A percentile compares a stretch with the other conserved stretches of the same genome.
Evolutionary conservation across 805 yeast genomes (phyloP).

Genomic region (Phaffomyces antillensis): DNA sequence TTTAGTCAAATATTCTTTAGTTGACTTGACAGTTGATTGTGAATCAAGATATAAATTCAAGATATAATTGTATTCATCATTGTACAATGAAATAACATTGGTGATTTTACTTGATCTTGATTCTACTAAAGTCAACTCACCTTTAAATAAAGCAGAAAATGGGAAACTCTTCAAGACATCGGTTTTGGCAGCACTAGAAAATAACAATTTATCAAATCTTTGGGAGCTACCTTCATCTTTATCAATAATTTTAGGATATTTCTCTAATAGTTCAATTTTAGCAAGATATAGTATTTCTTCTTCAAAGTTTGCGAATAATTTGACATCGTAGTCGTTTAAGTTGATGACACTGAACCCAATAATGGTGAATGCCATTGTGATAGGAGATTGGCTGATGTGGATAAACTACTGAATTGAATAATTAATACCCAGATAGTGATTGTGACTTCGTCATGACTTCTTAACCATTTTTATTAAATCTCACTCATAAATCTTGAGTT

Average conservation of each 20-base stretch:
- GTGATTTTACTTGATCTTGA: slow-evolving; percentile 7
- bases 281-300: slow-evolving; percentile 18
- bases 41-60: slow-evolving; percentile 15
- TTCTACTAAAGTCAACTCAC: slow-evolving; percentile 11
- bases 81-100: slow-evolving; percentile 11
- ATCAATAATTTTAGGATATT: slow-evolving; percentile 10
- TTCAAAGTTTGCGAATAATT: slow-evolving; percentile 14
- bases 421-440: too few relatives aligned
- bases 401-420: neutral
- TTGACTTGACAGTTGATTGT: neutral
- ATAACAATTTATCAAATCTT: slow-evolving; percentile 13
- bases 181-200: slow-evolving; percentile 5
- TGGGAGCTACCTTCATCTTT: slow-evolving; percentile 20
- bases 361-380: slow-evolving; percentile 13
- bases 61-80: slow-evolving; percentile 20
- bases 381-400: neutral
- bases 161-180: slow-evolving; percentile 16
- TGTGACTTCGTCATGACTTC: too few relatives aligned
- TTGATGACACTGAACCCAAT: slow-evolving; percentile 19
- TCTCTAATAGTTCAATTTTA: slow-evolving; percentile 14
- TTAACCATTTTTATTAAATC: too few relatives aligned
- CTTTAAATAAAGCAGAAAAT: slow-evolving; percentile 15
- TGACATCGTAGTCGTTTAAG: slow-evolving; percentile 21
- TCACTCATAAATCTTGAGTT: too few relatives aligned
- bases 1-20: slow-evolving; percentile 7